Percentiles rank a stretch among this genome's conserved stretches.
These are phyloP conservation scores for Colletotrichum lentis DNA, from an alignment of 2,329 filamentous ascomycete species.

Conservation along the genomic window DNA sequence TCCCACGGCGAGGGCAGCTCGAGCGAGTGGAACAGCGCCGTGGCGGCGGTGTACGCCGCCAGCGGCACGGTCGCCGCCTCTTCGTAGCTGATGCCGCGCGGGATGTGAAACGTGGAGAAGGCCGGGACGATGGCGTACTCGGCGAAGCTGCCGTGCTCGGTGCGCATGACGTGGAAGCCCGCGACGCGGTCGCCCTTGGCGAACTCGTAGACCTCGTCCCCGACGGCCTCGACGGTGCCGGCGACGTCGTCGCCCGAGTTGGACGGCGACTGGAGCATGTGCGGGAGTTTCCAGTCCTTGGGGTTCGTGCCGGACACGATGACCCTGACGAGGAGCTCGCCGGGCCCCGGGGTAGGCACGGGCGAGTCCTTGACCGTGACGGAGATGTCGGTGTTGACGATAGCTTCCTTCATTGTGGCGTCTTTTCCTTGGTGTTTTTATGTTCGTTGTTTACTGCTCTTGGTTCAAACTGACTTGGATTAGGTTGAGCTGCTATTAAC, in stretches of 20 bases:
- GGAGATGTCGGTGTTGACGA: conserved; percentile 26
- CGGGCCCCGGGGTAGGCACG: conserved; percentile 37
- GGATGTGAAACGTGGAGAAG: conserved; percentile 65
- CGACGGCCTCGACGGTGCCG: conserved; percentile 40
- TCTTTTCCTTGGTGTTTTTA: not conserved
- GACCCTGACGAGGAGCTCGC: conserved; percentile 41
- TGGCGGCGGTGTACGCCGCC: conserved; percentile 61
- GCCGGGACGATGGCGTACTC: conserved; percentile 67
- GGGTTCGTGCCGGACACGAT: conserved; percentile 41
- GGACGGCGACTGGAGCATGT: not conserved
- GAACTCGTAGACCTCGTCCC: conserved; percentile 37
- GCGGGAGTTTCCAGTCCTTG: conserved; percentile 44
- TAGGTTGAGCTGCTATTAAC: too few species aligned
- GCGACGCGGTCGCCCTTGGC: conserved; percentile 55
- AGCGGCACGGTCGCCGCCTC: conserved; percentile 66
- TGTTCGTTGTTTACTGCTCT: not conserved
- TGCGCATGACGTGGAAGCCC: conserved; percentile 61
- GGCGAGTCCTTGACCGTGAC: conserved; percentile 35
- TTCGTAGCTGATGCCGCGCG: conserved; percentile 59
- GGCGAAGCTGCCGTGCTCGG: conserved; percentile 63
- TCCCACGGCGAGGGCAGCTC: conserved; percentile 59
- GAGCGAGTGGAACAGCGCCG: conserved; percentile 59
- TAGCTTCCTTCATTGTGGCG: conserved; percentile 36
- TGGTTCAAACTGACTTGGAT: not conserved
- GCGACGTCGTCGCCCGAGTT: conserved; percentile 44